Evolutionary conservation across 345 rosid genomes (phyloP).

Genomic region (Salix dunnii): DNA sequence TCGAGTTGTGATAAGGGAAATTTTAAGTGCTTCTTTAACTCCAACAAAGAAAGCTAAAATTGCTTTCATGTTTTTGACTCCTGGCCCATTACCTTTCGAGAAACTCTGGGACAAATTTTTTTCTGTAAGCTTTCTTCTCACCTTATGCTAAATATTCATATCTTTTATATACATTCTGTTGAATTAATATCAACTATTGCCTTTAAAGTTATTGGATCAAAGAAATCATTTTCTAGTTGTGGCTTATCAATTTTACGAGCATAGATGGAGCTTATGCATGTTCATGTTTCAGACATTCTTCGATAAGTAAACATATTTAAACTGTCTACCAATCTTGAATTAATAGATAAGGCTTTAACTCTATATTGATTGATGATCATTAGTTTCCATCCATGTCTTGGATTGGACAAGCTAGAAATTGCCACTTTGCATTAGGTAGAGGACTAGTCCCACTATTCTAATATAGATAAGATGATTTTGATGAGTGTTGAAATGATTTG

Average conservation of each 20-base stretch:
- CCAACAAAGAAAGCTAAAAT: slow-evolving; percentile 57
- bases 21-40: slow-evolving; percentile 50
- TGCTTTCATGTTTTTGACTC: slow-evolving; percentile 90
- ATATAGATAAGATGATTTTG: not conserved
- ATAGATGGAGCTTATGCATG: not conserved
- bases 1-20: slow-evolving; percentile 65
- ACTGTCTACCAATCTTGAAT: not conserved
- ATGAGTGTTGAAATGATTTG: not conserved
- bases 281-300: not conserved
- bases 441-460: not conserved
- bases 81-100: slow-evolving; percentile 87
- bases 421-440: not conserved
- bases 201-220: not conserved
- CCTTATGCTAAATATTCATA: not conserved
- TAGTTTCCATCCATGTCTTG: not conserved
- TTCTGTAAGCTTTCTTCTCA: slow-evolving; percentile 37
- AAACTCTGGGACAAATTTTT: slow-evolving; percentile 90
- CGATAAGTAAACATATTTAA: not conserved
- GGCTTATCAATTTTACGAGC: not conserved
- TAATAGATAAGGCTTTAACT: not conserved
- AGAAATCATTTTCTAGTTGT: not conserved
- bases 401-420: not conserved
- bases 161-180: not conserved
- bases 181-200: not conserved
- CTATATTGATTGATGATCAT: not conserved